Base-by-base conservation (phyloP, 495 filamentous ascomycete species). In the Eremomyces bilateralis region DNA sequence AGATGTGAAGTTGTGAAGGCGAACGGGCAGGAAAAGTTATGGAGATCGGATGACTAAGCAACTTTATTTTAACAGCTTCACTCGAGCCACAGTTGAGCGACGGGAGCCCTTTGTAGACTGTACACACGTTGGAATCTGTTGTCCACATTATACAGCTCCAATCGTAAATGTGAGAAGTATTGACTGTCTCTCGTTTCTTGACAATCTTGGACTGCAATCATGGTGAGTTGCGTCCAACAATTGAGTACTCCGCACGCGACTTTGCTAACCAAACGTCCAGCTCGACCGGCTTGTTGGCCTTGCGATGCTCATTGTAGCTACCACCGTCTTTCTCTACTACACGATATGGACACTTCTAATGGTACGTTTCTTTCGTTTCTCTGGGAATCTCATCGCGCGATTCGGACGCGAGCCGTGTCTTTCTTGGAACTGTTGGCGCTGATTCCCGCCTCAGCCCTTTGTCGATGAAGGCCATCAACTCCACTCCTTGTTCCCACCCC, bases 321-420 rank as follows among this genome's bases (percentile, higher is more conserved):
- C 83, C 43, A 71, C 76, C 54, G 81, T 99, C 59, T 99, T 99
- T 57, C 71, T 91, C 42, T 99, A 99, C 67, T 99, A 99, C 60
- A 90, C 83, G 13, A 69, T 91, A 47, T 99, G 88, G 88, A 95
- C 88, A 3, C 62, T 99, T 36, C 65, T 94, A 35, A 94, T 99
- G 79, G 88, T 93, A 67, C 39, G 49, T 45, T 27, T 10, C 20
- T 21, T 22, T 25, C 13, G 21, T 19, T 16, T 20, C 2, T 21
- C 12, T 18, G 33, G 24, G 13, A 27, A 15, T 34, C 18, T 31
- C 37, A 37, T 20, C 21, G 21, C 20, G 12, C 4, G n/a, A 11
- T 15, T 24, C 11, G 13, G 24, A 37, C 10, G n/a, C n/a, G 8
- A 28, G n/a, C 18, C 12, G 8, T 35, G 4, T 4, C 25, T 20